These are phyloP conservation scores for Obelidium mucronatum DNA, from an alignment of 192 early-diverging fungal species.

Conservation along the genomic window DNA sequence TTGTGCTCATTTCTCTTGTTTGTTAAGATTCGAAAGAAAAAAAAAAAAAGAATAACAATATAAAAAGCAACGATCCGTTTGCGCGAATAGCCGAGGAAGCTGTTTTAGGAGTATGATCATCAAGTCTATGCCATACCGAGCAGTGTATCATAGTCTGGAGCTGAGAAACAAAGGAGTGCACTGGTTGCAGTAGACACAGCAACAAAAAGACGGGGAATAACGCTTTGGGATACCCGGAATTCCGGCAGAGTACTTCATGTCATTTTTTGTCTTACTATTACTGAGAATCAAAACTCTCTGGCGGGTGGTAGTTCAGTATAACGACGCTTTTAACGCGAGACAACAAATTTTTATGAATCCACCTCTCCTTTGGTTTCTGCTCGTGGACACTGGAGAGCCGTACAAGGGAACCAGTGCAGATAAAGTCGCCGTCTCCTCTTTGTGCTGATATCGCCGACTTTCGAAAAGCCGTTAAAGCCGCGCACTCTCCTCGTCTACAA, in stretches of 20 bases:
- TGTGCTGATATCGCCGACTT: no score
- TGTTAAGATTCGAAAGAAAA: not conserved
- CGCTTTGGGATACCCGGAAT: not conserved
- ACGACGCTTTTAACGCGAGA: not conserved
- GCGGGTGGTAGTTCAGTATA: not conserved
- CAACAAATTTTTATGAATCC: not conserved
- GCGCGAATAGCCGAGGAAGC: not conserved
- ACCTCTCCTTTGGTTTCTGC: no score
- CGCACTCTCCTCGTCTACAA: no score
- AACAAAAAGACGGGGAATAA: not conserved
- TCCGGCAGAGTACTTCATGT: not conserved
- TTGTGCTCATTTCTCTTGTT: not conserved
- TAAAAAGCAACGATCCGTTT: not conserved
- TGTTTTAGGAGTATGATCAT: not conserved
- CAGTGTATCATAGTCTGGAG: not conserved
- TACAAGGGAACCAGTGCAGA: no score
- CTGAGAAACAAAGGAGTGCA: not conserved
- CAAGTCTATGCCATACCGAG: constrained; percentile 1
- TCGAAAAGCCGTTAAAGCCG: no score
- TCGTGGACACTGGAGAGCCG: no score
- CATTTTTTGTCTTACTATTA: no score
- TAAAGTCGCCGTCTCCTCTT: no score
- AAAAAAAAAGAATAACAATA: not conserved
- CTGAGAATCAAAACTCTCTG: not conserved
- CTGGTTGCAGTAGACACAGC: not conserved